A percentile compares a stretch with the other conserved stretches of the same genome.
Evolutionary conservation across 2,329 filamentous ascomycete species (phyloP).

Genomic region (Zymoseptoria ardabiliae): DNA sequence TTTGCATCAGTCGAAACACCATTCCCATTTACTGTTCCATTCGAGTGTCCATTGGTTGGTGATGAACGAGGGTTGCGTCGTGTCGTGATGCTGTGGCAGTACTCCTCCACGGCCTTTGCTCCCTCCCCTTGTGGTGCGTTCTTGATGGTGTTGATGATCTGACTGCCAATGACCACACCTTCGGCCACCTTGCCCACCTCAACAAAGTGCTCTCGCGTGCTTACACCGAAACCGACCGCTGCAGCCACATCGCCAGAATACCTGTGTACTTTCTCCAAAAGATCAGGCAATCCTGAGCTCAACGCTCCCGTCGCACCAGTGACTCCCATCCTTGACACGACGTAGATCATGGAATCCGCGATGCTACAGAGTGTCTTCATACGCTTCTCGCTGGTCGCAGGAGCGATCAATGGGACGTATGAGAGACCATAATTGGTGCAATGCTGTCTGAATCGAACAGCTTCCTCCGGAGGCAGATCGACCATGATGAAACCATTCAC

Average conservation of each 20-base stretch:
- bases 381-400: conserved; percentile 80
- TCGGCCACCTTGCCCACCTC: conserved; percentile 78
- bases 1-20: conserved; percentile 29
- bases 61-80: conserved; percentile 19
- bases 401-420: conserved; percentile 94
- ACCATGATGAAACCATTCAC: conserved; percentile 97
- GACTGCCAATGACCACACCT: conserved; percentile 92
- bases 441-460: conserved; percentile 78
- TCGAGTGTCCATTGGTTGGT: conserved; percentile 10
- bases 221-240: conserved; percentile 92
- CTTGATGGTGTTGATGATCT: conserved; percentile 78
- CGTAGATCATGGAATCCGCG: conserved; percentile 97
- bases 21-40: conserved; percentile 15
- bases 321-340: conserved; percentile 94
- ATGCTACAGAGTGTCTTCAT: conserved; percentile 96
- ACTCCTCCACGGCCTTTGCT: conserved; percentile 71
- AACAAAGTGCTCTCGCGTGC: conserved; percentile 87
- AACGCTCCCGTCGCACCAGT: conserved; percentile 82
- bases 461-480: conserved; percentile 91
- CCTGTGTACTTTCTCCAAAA: conserved; percentile 79
- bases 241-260: conserved; percentile 87
- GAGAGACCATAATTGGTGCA: conserved; percentile 79
- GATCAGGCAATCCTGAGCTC: conserved; percentile 71
- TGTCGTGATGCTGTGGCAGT: conserved; percentile 64
- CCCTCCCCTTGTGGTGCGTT: conserved; percentile 60